Percentiles rank a stretch among this genome's conserved stretches.
Conservation (phyloP, 495 filamentous ascomycete genomes). For the Astrocystis sublimbata region DNA sequence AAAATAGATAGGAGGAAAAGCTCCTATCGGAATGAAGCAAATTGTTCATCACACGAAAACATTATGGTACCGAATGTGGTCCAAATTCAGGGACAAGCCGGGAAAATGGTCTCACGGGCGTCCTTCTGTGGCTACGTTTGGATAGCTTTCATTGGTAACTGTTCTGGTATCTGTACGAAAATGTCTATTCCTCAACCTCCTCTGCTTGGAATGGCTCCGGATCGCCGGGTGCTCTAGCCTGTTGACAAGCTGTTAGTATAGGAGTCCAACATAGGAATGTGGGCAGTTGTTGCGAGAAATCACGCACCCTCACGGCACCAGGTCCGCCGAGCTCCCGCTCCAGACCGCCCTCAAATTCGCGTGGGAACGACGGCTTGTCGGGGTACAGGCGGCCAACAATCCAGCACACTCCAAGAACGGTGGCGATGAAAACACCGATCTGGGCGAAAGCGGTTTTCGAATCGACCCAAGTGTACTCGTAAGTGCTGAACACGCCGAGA, state of each 20-base stretch:
- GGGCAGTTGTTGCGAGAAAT: not conserved
- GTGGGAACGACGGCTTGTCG: slow-evolving; percentile 76
- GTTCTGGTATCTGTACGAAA: slow-evolving; percentile 14
- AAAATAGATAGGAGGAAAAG: too few species aligned
- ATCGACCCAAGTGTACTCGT: slow-evolving; percentile 84
- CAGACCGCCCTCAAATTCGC: slow-evolving; percentile 80
- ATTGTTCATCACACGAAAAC: too few species aligned
- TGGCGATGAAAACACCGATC: slow-evolving; percentile 70
- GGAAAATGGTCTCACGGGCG: not conserved
- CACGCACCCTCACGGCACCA: slow-evolving; percentile 50
- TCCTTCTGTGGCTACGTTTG: not conserved
- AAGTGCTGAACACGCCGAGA: slow-evolving; percentile 83
- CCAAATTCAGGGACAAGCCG: not conserved
- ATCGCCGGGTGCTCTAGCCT: slow-evolving; percentile 48
- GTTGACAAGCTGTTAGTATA: slow-evolving; percentile 13
- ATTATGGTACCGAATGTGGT: too few species aligned
- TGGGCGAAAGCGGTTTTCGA: slow-evolving; percentile 71
- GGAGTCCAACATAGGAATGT: not conserved
- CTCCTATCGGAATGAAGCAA: too few species aligned
- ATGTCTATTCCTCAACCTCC: slow-evolving; percentile 23
- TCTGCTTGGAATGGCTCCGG: slow-evolving; percentile 41
- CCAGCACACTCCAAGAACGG: slow-evolving; percentile 69
- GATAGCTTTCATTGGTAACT: slow-evolving; percentile 6
- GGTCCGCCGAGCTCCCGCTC: slow-evolving; percentile 82
- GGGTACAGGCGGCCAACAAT: slow-evolving; percentile 75